A percentile compares a stretch with the other conserved stretches of the same genome.
phyloP scores from a whole-genome alignment of 306 rosid species.

The Rosa lucieae region DNA sequence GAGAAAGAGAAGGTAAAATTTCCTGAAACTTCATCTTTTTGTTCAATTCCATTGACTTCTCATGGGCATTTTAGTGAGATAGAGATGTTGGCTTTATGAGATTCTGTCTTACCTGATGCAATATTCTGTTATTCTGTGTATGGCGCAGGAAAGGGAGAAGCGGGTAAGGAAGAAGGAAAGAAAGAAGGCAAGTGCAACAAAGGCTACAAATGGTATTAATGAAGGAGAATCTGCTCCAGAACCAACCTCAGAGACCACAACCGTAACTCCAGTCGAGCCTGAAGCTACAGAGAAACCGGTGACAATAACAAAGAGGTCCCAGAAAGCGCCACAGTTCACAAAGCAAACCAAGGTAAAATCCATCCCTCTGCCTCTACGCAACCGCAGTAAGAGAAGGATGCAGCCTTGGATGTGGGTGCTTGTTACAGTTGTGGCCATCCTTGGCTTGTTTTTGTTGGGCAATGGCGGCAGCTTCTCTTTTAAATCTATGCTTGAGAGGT shows the following conservation, averaged over 20 bases:
- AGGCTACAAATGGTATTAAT: conserved; percentile 28
- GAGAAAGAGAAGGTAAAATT: conserved; percentile 75
- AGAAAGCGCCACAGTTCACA: conserved; percentile 47
- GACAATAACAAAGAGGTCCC: conserved; percentile 44
- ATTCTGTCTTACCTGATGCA: neutral
- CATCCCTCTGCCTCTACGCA: conserved; percentile 66
- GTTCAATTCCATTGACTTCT: neutral
- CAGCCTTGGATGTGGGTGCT: conserved; percentile 81
- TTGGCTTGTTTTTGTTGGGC: conserved; percentile 53
- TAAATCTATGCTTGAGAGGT: conserved; percentile 36
- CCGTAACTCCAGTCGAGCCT: conserved; percentile 31
- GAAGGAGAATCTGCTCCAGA: conserved; percentile 47
- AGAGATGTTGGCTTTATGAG: neutral
- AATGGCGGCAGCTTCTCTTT: conserved; percentile 35
- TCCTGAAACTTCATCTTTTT: neutral
- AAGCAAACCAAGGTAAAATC: conserved; percentile 60
- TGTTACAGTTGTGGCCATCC: conserved; percentile 30
- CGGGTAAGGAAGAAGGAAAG: conserved; percentile 68
- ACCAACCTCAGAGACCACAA: conserved; percentile 36
- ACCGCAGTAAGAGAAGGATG: conserved; percentile 67
- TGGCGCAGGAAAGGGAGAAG: conserved; percentile 72
- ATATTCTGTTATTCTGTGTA: neutral
- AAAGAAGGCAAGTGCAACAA: conserved; percentile 45
- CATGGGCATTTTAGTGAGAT: neutral
- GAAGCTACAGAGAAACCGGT: conserved; percentile 44